phyloP scores from a whole-genome alignment of 2,329 filamentous ascomycete genomes.

The Talaromyces piceae region DNA sequence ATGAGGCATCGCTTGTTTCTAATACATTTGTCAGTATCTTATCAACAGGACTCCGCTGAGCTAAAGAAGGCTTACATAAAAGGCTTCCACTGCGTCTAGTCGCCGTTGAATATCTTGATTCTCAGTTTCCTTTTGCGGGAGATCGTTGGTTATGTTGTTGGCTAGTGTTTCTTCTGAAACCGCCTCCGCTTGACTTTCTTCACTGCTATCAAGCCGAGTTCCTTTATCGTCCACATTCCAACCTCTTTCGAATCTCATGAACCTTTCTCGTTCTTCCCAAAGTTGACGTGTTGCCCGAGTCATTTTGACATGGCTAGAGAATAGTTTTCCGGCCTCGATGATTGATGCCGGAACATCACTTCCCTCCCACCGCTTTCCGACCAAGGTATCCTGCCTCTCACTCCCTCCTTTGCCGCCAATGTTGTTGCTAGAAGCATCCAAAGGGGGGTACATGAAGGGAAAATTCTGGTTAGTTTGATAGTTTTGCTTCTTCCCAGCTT shows the following conservation, averaged over 20 bases:
- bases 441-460: slow-evolving; percentile 90
- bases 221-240: slow-evolving; percentile 56
- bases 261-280: slow-evolving; percentile 88
- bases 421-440: slow-evolving; percentile 81
- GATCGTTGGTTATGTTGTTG: slow-evolving; percentile 13
- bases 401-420: slow-evolving; percentile 83
- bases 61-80: slow-evolving; percentile 61
- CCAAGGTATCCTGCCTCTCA: slow-evolving; percentile 68
- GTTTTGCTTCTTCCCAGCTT: slow-evolving; percentile 96
- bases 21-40: slow-evolving; percentile 4
- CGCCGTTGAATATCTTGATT: slow-evolving; percentile 44
- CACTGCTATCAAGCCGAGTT: slow-evolving; percentile 26
- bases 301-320: slow-evolving; percentile 83
- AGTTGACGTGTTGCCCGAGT: slow-evolving; percentile 85
- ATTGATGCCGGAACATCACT: slow-evolving; percentile 88
- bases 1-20: slow-evolving; percentile 72
- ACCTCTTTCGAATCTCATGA: slow-evolving; percentile 84
- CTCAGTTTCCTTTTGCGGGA: slow-evolving; percentile 23
- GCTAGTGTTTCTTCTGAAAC: slow-evolving; percentile 16
- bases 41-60: neutral
- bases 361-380: slow-evolving; percentile 85
- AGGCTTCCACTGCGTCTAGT: slow-evolving; percentile 66
- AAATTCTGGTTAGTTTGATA: slow-evolving; percentile 99
- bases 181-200: slow-evolving; percentile 37
- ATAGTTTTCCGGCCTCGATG: slow-evolving; percentile 86